Evolutionary conservation across 2,329 filamentous ascomycete genomes (phyloP).

Genomic region (Aspergillus melleus): DNA sequence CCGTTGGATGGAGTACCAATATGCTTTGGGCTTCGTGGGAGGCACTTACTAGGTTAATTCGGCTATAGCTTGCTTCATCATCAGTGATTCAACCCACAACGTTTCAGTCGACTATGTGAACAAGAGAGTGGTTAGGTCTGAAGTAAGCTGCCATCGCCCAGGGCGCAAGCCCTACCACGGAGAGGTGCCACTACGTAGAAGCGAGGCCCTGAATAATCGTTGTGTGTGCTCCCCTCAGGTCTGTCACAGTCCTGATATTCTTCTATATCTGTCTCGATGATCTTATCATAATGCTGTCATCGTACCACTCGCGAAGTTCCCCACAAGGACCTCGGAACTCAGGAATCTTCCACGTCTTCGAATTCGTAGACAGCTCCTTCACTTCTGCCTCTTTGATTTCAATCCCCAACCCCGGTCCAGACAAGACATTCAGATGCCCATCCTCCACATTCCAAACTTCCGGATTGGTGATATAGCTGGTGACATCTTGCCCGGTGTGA

Average conservation of each 20-base stretch:
- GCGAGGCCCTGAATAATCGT: too few relatives aligned
- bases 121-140: too few relatives aligned
- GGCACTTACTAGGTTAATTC: too few relatives aligned
- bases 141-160: too few relatives aligned
- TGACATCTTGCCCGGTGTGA: background rate
- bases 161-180: too few relatives aligned
- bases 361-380: background rate
- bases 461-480: background rate
- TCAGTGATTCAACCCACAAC: too few relatives aligned
- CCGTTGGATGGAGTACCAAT: too few relatives aligned
- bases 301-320: conserved; percentile 11
- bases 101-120: too few relatives aligned
- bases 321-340: conserved; percentile 5
- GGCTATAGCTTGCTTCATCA: too few relatives aligned
- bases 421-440: background rate
- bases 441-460: background rate
- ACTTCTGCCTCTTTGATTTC: too few relatives aligned
- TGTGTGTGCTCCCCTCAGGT: background rate
- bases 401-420: conserved; percentile 53
- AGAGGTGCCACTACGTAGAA: too few relatives aligned
- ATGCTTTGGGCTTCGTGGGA: too few relatives aligned
- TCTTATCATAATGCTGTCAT: background rate
- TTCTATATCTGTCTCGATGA: background rate
- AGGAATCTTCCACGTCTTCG: background rate
- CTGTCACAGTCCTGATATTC: background rate